phyloP scores from a whole-genome alignment of 441 rosid species.

The Biscutella laevigata region DNA sequence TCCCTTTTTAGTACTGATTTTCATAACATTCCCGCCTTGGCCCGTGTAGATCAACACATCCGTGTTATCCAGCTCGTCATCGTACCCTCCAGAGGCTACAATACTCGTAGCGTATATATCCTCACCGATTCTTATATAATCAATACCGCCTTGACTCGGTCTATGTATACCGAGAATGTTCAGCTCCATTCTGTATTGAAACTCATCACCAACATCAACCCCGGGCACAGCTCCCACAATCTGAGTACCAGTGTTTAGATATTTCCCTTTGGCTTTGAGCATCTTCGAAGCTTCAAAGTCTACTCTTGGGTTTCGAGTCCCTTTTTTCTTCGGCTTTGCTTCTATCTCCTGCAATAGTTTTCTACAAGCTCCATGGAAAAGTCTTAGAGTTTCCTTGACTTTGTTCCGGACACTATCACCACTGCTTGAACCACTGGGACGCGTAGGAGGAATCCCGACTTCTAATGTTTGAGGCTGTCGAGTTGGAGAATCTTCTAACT shows the following conservation, averaged over 20 bases:
- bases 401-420: constrained; percentile 33
- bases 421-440: constrained; percentile 19
- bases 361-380: constrained; percentile 55
- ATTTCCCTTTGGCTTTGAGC: constrained; percentile 45
- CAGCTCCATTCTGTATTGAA: constrained; percentile 71
- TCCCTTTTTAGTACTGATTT: not conserved
- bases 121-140: constrained; percentile 40
- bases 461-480: constrained; percentile 15
- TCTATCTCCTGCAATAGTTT: constrained; percentile 65
- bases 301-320: constrained; percentile 31
- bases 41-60: constrained; percentile 77
- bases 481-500: constrained; percentile 17
- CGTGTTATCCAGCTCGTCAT: constrained; percentile 58
- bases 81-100: constrained; percentile 81
- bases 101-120: constrained; percentile 49
- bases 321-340: constrained; percentile 30
- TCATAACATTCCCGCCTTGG: constrained; percentile 63
- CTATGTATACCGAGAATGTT: constrained; percentile 78
- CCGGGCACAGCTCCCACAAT: constrained; percentile 78
- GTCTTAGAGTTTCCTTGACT: constrained; percentile 68
- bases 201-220: constrained; percentile 84
- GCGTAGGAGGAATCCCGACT: constrained; percentile 44
- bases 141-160: constrained; percentile 66
- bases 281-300: constrained; percentile 47
- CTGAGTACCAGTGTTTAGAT: constrained; percentile 32